A percentile compares a stretch with the other conserved stretches of the same genome.
Conservation (phyloP, 192 early-diverging fungal species). For the Gamsiella multidivaricata region DNA sequence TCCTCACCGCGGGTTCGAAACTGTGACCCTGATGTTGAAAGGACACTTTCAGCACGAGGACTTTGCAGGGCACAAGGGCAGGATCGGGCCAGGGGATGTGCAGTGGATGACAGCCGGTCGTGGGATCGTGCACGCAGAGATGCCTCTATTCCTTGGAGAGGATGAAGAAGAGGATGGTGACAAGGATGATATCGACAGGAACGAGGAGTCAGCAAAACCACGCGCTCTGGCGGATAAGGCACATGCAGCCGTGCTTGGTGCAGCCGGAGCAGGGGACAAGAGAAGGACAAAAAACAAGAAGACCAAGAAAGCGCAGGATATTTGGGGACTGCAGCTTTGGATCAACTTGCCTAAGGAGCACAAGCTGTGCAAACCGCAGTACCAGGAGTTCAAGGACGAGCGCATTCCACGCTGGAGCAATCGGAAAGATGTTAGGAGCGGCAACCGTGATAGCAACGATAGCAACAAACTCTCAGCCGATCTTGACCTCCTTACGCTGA, state of each 20-base stretch:
- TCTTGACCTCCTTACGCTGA: too few relatives aligned
- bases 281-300: too few relatives aligned
- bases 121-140: slow-evolving; percentile 74
- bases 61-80: slow-evolving; percentile 64
- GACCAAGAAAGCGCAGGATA: slow-evolving; percentile 47
- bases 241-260: too few relatives aligned
- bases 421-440: too few relatives aligned
- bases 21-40: slow-evolving; percentile 71
- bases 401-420: slow-evolving; percentile 54
- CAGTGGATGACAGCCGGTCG: slow-evolving; percentile 81
- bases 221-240: too few relatives aligned
- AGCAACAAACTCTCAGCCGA: too few relatives aligned
- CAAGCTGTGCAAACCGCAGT: slow-evolving; percentile 68
- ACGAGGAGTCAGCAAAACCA: too few relatives aligned
- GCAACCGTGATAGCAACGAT: too few relatives aligned
- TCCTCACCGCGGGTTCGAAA: slow-evolving; percentile 76
- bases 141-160: too few relatives aligned
- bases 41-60: slow-evolving; percentile 72
- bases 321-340: slow-evolving; percentile 71
- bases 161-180: too few relatives aligned
- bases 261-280: too few relatives aligned
- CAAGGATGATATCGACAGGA: too few relatives aligned
- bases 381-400: slow-evolving; percentile 48
- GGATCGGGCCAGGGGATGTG: slow-evolving; percentile 61
- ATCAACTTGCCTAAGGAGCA: slow-evolving; percentile 68